Evolutionary conservation across 208 protist species (phyloP), one percentile per base, ranked within the genome.

Genomic region (Trypanosoma avium): DNA sequence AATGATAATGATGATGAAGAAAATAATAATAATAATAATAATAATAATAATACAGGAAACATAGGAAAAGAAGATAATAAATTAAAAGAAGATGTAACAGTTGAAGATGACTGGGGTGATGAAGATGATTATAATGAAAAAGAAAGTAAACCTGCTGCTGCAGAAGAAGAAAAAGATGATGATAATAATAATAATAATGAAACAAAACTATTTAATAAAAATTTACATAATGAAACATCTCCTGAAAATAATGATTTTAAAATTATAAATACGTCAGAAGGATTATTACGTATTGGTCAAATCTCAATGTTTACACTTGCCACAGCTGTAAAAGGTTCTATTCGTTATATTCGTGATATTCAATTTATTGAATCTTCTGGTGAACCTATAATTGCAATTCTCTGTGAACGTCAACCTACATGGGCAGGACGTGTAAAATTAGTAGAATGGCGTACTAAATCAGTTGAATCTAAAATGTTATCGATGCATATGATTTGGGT

Each of bases 341-440:
- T 93, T 58, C 82, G 77, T 42, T 92, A 96, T 65, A 74, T 96
- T 0, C 87, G 90, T 5, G 90, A 96, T 63, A 57, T 96, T 32
- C 81, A 90, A 49, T 96, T 96, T 59, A 88, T 96, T 40, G 81
- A 82, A 19, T 86, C 87, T 0, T 33, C 57, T 7, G 79, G 90
- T 12, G 87, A 96, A 53, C 87, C 87, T 22, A 70, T 92, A 19
- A 12, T 96, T 43, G 87, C 82, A 8, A 67, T 96, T 61, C 64
- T 96, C 21, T 94, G 79, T 38, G 87, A 96, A 58, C 73, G 66
- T 30, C 48, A 85, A 17, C 85, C 90, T 17, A 87, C 84, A 27
- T 94, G 90, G 86, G 90, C 87, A 0, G 90, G 90, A n/a, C 87
- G 85, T 30, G 85, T 90, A 9, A 84, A 86, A 63, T 53, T 93